A percentile compares a stretch with the other conserved stretches of the same genome.
These are phyloP conservation scores for Colletotrichum orbiculare DNA, from an alignment of 2,329 filamentous ascomycete species.

Conservation along the genomic window DNA sequence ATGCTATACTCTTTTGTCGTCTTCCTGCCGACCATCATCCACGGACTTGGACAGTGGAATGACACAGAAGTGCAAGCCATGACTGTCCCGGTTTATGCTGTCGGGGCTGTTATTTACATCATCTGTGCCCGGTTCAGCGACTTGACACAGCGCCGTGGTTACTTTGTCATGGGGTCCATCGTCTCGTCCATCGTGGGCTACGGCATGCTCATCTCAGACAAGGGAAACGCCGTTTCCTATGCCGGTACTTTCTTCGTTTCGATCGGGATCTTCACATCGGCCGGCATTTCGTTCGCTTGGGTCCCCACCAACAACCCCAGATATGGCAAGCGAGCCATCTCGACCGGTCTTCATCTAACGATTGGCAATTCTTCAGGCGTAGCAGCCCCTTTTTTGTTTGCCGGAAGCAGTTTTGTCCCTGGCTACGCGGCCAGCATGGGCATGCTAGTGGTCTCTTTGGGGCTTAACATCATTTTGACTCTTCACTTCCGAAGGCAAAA, in stretches of 20 bases:
- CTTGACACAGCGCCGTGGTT: conserved; percentile 40
- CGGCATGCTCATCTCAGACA: conserved; percentile 19
- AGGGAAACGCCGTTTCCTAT: conserved; percentile 3
- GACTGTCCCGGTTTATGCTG: conserved; percentile 74
- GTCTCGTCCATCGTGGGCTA: conserved; percentile 24
- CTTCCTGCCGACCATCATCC: conserved; percentile 63
- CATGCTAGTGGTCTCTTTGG: conserved; percentile 52
- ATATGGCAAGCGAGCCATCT: conserved; percentile 36
- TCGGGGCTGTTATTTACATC: conserved; percentile 72
- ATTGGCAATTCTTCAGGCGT: conserved; percentile 61
- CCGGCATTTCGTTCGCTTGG: conserved; percentile 35
- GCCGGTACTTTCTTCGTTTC: conserved; percentile 65
- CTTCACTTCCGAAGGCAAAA: conserved; percentile 49
- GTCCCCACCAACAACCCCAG: conserved; percentile 32
- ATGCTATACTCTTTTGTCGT: conserved; percentile 47
- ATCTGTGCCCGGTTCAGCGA: conserved; percentile 63
- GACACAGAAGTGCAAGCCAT: conserved; percentile 71
- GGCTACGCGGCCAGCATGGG: conserved; percentile 64
- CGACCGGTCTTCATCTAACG: conserved; percentile 29
- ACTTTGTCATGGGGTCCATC: conserved; percentile 22
- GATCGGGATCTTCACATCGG: conserved; percentile 40
- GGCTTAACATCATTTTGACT: conserved; percentile 43
- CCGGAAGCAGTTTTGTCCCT: conserved; percentile 53
- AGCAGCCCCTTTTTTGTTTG: conserved; percentile 69
- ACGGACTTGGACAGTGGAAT: conserved; percentile 67